Percentiles rank a stretch among this genome's conserved stretches.
phyloP scores from a whole-genome alignment of 2,329 filamentous ascomycete species.

The Hymenoscyphus infarciens region DNA sequence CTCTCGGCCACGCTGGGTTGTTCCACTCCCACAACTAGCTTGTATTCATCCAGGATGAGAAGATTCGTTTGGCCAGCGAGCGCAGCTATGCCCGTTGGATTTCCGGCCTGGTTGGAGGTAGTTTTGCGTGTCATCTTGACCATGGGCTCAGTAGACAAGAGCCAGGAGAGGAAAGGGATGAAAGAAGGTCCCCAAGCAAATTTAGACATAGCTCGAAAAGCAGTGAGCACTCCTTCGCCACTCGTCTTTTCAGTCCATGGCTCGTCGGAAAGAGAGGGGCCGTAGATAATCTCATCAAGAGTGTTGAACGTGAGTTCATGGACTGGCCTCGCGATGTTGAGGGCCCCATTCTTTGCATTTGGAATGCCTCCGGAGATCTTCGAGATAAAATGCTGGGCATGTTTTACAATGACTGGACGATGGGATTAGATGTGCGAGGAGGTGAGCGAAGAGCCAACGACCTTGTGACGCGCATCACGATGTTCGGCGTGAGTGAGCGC shows the following conservation, averaged over 20 bases:
- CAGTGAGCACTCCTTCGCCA: neutral
- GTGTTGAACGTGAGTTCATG: conserved; percentile 15
- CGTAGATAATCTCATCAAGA: conserved; percentile 11
- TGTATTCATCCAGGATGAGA: neutral
- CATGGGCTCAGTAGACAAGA: neutral
- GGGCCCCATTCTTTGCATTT: neutral
- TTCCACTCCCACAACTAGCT: neutral
- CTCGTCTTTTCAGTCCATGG: conserved; percentile 2
- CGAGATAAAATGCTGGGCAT: neutral
- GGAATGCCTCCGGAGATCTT: neutral
- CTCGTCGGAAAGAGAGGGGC: conserved; percentile 2
- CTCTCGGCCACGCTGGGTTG: neutral
- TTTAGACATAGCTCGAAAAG: neutral
- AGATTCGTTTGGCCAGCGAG: neutral
- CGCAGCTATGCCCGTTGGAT: neutral
- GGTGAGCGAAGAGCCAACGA: conserved; percentile 12
- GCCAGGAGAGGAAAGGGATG: neutral
- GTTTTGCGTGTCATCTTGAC: neutral
- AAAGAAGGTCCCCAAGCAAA: neutral
- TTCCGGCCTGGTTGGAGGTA: neutral
- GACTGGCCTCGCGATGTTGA: conserved; percentile 5
- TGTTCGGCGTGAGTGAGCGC: conserved; percentile 12
- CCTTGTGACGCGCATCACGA: conserved; percentile 10
- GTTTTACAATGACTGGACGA: neutral
- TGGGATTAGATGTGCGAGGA: neutral